Conservation (phyloP, 2,329 filamentous ascomycete genomes). For the Aspergillus sp. region DNA sequence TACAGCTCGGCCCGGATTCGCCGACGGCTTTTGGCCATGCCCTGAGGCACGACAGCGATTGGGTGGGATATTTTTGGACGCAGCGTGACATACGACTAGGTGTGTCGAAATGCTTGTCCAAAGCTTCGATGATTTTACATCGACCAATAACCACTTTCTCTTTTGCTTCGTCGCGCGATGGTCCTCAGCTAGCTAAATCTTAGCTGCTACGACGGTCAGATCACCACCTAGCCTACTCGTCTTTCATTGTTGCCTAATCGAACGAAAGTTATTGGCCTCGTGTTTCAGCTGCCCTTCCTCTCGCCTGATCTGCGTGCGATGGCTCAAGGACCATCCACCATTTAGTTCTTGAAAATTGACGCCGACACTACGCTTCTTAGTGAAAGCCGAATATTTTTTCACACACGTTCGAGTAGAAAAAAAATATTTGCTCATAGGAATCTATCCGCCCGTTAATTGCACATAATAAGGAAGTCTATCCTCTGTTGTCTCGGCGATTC, state of each 20-base stretch:
- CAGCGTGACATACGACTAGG: neutral
- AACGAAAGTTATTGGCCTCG: too few relatives aligned
- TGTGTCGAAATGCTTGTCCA: slow-evolving; percentile 2
- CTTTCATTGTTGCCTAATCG: too few relatives aligned
- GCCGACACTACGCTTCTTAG: too few relatives aligned
- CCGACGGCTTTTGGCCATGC: neutral
- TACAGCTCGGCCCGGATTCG: neutral
- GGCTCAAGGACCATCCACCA: too few relatives aligned
- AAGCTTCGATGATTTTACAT: neutral
- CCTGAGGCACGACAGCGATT: neutral
- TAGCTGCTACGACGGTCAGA: neutral
- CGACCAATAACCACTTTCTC: neutral
- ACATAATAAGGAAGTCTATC: neutral
- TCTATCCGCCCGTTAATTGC: neutral
- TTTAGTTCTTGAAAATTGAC: too few relatives aligned
- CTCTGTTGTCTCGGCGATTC: neutral
- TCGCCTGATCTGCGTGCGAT: too few relatives aligned
- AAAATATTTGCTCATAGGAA: neutral
- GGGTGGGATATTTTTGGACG: slow-evolving; percentile 1
- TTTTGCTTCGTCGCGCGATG: neutral
- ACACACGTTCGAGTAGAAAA: too few relatives aligned
- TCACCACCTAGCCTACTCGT: too few relatives aligned
- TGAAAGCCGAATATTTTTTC: too few relatives aligned
- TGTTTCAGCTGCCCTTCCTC: too few relatives aligned
- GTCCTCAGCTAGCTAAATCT: neutral